A percentile compares a stretch with the other conserved stretches of the same genome.
phyloP scores from a whole-genome alignment of 2,329 filamentous ascomycete genomes.

The Colletotrichum zoysiae region DNA sequence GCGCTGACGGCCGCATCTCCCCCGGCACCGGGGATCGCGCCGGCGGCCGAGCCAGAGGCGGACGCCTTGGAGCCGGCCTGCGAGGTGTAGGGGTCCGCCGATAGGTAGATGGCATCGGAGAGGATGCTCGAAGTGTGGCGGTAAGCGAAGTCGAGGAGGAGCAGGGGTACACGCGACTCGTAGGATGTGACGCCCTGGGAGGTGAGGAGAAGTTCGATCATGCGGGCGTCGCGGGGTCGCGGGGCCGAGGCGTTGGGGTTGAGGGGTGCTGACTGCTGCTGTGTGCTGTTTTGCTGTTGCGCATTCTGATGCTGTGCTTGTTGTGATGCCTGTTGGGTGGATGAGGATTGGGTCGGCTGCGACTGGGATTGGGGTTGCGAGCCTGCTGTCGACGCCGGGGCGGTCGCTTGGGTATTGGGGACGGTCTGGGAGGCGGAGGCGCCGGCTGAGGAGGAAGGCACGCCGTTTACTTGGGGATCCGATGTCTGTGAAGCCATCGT shows the following conservation, averaged over 20 bases:
- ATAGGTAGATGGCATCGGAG: slow-evolving; percentile 77
- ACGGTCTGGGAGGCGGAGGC: slow-evolving; percentile 53
- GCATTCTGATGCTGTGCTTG: slow-evolving; percentile 41
- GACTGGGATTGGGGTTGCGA: slow-evolving; percentile 38
- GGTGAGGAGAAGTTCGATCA: slow-evolving; percentile 83
- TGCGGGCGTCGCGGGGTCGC: slow-evolving; percentile 81
- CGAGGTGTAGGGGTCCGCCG: slow-evolving; percentile 75
- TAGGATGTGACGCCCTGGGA: slow-evolving; percentile 84
- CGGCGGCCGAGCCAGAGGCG: slow-evolving; percentile 61
- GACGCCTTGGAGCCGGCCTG: slow-evolving; percentile 67
- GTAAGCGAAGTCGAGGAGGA: slow-evolving; percentile 89
- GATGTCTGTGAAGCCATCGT: slow-evolving; percentile 49
- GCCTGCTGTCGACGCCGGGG: slow-evolving; percentile 44
- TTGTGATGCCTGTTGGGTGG: slow-evolving; percentile 44
- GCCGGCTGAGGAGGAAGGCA: slow-evolving; percentile 56
- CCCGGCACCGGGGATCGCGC: slow-evolving; percentile 56
- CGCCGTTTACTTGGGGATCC: slow-evolving; percentile 67
- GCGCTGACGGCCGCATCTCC: slow-evolving; percentile 71
- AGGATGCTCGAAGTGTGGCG: slow-evolving; percentile 81
- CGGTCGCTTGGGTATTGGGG: slow-evolving; percentile 52
- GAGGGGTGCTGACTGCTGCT: slow-evolving; percentile 38
- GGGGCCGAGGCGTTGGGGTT: slow-evolving; percentile 57
- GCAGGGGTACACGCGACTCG: slow-evolving; percentile 84
- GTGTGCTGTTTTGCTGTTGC: slow-evolving; percentile 22
- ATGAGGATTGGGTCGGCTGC: slow-evolving; percentile 35